Base-by-base conservation (phyloP, 257 asterid species). In the Forsythia viridissima region DNA sequence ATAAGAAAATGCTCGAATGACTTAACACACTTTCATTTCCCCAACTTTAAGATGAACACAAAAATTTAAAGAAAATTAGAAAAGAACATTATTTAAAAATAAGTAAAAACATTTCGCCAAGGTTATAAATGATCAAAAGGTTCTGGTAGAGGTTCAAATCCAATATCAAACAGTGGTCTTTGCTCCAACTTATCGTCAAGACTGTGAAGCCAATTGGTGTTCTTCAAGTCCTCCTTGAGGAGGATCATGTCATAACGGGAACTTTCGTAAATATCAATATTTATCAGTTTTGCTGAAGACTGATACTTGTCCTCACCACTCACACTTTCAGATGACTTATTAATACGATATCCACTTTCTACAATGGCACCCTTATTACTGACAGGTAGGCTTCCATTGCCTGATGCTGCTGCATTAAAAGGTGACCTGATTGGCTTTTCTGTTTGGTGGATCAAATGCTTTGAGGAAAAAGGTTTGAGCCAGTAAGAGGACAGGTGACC, bases 381-480 rank as follows among this genome's bases (percentile, higher is more conserved):
- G 37, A 71, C 21, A 41, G 90, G 73, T 30, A 69, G 63, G 81
- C 83, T 85, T 44, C 90, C 89, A 55, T 84, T 89, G 76, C 68
- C 77, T 74, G 96, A 80, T 73, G 86, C 84, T 80, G 88, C 82
- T 7, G 52, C 74, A 55, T 57, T 79, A 15, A 43, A 78, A 34
- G n/a, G 46, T 78, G 85, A 65, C 80, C 77, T 43, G 85, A 80
- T 66, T 89, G 97, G 67, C 68, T 80, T 83, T 87, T 95, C 79
- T 80, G 87, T 85, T 77, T 91, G 83, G 80, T 46, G 75, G 97
- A 89, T 82, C 99, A 89, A 83, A 95, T 91, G 90, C 99, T 96
- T 75, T 93, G 99, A 21, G 99, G 99, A 76, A 92, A 95, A 13
- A 90, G 85, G 77, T 90, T 95, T 77, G 98, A 89, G 76, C 97